A percentile compares a stretch with the other conserved stretches of the same genome.
phyloP scores from a whole-genome alignment of 805 yeast genomes.

The Kodamaea nitidulidarum region DNA sequence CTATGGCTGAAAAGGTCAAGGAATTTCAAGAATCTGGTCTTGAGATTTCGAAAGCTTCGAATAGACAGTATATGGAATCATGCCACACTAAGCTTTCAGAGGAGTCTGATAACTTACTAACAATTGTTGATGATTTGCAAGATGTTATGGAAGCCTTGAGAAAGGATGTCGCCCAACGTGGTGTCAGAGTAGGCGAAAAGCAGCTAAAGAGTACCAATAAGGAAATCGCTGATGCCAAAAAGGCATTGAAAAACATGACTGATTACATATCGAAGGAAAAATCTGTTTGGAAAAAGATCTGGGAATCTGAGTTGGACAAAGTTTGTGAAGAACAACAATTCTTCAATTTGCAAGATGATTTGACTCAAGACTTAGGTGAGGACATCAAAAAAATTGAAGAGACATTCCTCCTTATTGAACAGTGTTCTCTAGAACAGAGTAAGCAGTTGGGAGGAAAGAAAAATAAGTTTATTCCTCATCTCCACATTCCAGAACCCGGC shows the following conservation, averaged over 20 bases:
- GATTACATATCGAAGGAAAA: slow-evolving; percentile 65
- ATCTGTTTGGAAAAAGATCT: slow-evolving; percentile 81
- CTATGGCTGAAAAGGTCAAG: slow-evolving; percentile 43
- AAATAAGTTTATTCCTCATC: slow-evolving; percentile 36
- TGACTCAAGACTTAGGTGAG: slow-evolving; percentile 71
- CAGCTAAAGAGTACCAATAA: slow-evolving; percentile 63
- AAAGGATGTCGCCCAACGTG: slow-evolving; percentile 87
- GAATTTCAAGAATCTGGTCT: slow-evolving; percentile 50
- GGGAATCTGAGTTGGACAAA: slow-evolving; percentile 88
- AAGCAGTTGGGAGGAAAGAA: slow-evolving; percentile 49
- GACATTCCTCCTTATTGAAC: slow-evolving; percentile 75
- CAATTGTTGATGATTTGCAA: slow-evolving; percentile 85
- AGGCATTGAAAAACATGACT: slow-evolving; percentile 50
- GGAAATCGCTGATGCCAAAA: slow-evolving; percentile 59
- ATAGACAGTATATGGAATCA: slow-evolving; percentile 63
- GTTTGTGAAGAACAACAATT: slow-evolving; percentile 94
- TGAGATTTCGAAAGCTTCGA: slow-evolving; percentile 32
- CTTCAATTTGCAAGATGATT: slow-evolving; percentile 83
- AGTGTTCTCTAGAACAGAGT: slow-evolving; percentile 74
- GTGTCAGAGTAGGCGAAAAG: slow-evolving; percentile 73
- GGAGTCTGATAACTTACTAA: slow-evolving; percentile 69
- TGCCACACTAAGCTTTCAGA: slow-evolving; percentile 71
- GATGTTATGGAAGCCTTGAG: slow-evolving; percentile 86
- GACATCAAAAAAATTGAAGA: slow-evolving; percentile 79
- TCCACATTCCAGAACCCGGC: slow-evolving; percentile 60